phyloP scores from a whole-genome alignment of 148 eudicot genomes.

The Amaranthus cruentus region DNA sequence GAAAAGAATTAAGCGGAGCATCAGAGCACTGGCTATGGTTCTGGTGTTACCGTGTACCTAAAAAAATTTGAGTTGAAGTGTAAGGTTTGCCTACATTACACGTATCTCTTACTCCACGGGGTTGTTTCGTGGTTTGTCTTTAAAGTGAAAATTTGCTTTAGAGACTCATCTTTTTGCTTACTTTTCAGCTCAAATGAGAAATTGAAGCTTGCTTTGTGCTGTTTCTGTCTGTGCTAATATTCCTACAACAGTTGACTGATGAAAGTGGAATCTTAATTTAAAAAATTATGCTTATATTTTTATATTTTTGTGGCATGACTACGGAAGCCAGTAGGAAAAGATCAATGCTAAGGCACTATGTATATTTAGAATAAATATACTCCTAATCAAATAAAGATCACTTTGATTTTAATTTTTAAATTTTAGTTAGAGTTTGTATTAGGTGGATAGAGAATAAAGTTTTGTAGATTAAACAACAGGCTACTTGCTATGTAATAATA shows the following conservation, averaged over 20 bases:
- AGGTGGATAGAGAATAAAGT: constrained; percentile 20
- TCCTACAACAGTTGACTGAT: constrained; percentile 22
- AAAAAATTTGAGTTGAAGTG: too few relatives aligned
- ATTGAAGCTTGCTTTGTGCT: background rate
- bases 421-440: constrained; percentile 11
- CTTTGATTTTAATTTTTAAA: constrained; percentile 6
- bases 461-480: background rate
- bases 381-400: background rate
- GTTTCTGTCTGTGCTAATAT: constrained; percentile 15
- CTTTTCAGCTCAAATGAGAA: constrained; percentile 14
- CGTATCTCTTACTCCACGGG: too few relatives aligned
- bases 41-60: too few relatives aligned
- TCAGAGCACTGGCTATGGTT: too few relatives aligned
- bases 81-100: too few relatives aligned
- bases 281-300: constrained; percentile 1
- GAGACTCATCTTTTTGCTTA: constrained; percentile 11
- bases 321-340: constrained; percentile 10
- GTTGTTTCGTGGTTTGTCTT: constrained; percentile 3
- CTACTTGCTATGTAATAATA: background rate
- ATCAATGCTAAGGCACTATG: background rate
- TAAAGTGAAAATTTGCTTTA: constrained; percentile 20
- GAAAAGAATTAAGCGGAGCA: too few relatives aligned
- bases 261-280: constrained; percentile 13
- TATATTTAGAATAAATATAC: background rate
- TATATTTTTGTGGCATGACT: constrained; percentile 5